A percentile compares a stretch with the other conserved stretches of the same genome.
Conservation (phyloP, 1,284 basidiomycete genomes). For the Marasmius sp. region DNA sequence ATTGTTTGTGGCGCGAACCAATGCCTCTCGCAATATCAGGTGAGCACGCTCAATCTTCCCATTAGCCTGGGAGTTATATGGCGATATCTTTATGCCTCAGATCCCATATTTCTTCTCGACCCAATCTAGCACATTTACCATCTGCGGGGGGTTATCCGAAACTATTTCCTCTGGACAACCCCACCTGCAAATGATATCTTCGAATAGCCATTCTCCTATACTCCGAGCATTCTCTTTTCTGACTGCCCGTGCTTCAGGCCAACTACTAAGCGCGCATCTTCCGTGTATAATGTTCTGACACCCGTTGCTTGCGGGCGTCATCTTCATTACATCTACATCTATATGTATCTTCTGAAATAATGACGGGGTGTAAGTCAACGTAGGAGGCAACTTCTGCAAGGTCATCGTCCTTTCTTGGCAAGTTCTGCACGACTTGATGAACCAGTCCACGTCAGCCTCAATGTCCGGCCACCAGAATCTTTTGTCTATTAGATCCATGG, state of each 20-base stretch:
- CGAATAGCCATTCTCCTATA: slow-evolving; percentile 6
- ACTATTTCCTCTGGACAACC: slow-evolving; percentile 2
- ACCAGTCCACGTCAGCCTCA: too few relatives aligned
- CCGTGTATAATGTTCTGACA: too few relatives aligned
- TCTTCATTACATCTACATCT: too few relatives aligned
- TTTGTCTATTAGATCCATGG: slow-evolving; percentile 23
- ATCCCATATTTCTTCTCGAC: slow-evolving; percentile 6
- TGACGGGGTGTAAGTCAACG: too few relatives aligned
- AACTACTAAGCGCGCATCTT: not conserved
- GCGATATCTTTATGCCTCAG: not conserved
- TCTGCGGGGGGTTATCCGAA: not conserved
- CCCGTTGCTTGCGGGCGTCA: too few relatives aligned
- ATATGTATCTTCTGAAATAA: slow-evolving; percentile 15
- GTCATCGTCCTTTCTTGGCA: slow-evolving; percentile 12
- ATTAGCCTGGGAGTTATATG: slow-evolving; percentile 4
- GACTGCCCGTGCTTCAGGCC: slow-evolving; percentile 1
- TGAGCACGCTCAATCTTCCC: slow-evolving; percentile 8
- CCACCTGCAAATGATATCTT: too few relatives aligned
- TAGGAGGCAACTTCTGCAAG: slow-evolving; percentile 8
- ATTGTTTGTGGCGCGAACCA: slow-evolving; percentile 1
- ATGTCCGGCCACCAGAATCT: too few relatives aligned
- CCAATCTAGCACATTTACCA: not conserved
- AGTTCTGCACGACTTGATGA: slow-evolving; percentile 7
- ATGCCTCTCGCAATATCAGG: not conserved
- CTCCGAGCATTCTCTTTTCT: not conserved